Percentiles rank a stretch among this genome's conserved stretches.
Evolutionary conservation across 2,329 filamentous ascomycete species (phyloP).

Genomic region (Stylonectria norvegica): DNA sequence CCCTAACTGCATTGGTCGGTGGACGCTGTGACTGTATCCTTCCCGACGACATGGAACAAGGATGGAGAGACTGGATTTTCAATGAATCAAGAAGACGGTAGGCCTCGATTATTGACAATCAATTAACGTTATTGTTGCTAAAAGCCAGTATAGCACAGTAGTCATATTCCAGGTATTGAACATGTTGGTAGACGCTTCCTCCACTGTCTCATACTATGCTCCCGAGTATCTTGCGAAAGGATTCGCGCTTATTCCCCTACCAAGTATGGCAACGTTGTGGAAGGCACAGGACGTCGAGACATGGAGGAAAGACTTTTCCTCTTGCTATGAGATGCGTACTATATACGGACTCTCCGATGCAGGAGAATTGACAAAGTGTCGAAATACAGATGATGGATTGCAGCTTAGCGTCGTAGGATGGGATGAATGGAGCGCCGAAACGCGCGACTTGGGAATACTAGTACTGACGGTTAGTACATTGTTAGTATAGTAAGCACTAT

Average conservation of each 20-base stretch:
- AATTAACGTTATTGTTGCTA: constrained; percentile 9
- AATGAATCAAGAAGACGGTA: constrained; percentile 14
- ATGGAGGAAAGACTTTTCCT: constrained; percentile 6
- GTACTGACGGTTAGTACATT: constrained; percentile 2
- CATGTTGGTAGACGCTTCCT: background rate
- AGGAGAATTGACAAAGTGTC: background rate
- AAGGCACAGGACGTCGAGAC: constrained; percentile 5
- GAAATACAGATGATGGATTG: background rate
- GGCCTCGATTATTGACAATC: constrained; percentile 13
- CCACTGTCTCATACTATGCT: background rate
- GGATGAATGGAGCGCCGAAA: constrained; percentile 2
- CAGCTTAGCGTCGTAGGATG: background rate
- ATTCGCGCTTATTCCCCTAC: constrained; percentile 11
- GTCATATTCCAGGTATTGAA: background rate
- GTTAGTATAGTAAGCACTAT: background rate
- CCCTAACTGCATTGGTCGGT: background rate
- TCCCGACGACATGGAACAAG: constrained; percentile 3
- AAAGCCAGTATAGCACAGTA: background rate
- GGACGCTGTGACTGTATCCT: constrained; percentile 1
- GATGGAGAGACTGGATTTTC: constrained; percentile 12
- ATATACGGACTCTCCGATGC: constrained; percentile 3
- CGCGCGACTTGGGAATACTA: background rate
- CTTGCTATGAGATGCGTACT: constrained; percentile 2
- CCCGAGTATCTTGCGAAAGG: background rate
- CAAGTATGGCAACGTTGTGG: constrained; percentile 10